Base-by-base conservation (phyloP, 2,329 filamentous ascomycete genomes). In the Ophiostoma piceae region DNA sequence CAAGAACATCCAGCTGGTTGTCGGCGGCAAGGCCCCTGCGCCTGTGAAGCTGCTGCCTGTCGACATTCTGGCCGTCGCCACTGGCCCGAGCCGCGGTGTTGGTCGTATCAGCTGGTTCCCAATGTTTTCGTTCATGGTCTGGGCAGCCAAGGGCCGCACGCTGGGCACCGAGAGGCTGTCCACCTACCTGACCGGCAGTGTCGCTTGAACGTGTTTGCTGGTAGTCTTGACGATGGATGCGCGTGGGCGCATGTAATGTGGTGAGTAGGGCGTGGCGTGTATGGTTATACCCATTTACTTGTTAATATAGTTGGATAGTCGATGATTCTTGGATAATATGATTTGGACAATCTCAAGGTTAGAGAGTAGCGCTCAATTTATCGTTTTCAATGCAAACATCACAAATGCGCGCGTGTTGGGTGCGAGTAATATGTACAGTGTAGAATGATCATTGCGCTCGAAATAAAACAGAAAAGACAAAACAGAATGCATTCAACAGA, bases 41-140 rank as follows among this genome's bases (percentile, higher is more conserved):
- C 73, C 77, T 7, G 82, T 84, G 71, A 85, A 83, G 76, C 79
- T 79, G 6, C 76, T 84, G 67, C 81, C 82, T 1, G 76, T 85
- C 43, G 84, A 86, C 73, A 76, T 83, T 60, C 76, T 85, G 72
- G 77, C 83, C 62, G 82, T 83, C 72, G 76, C 84, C 9, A 80
- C 80, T 8, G 85, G 85, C 54, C 82, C 82, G n/a, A 78, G 77
- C 51, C 79, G 84, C 14, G 84, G 84, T 41, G 82, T 77, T 39
- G 85, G 84, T 32, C 80, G 84, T 19, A 73, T 84, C 71, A 41
- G 35, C 71, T 75, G 77, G 43, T 74, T 86, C 70, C 82, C 80
- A 70, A 76, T 85, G 73, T 82, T 84, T n/a, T 85, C 83, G 1
- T 71, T 84, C 47, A 78, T 82, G 72, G 82, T 85, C 2, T 85